These are phyloP conservation scores for Mangifera indica DNA, from an alignment of 345 rosid species.

Conservation along the genomic window DNA sequence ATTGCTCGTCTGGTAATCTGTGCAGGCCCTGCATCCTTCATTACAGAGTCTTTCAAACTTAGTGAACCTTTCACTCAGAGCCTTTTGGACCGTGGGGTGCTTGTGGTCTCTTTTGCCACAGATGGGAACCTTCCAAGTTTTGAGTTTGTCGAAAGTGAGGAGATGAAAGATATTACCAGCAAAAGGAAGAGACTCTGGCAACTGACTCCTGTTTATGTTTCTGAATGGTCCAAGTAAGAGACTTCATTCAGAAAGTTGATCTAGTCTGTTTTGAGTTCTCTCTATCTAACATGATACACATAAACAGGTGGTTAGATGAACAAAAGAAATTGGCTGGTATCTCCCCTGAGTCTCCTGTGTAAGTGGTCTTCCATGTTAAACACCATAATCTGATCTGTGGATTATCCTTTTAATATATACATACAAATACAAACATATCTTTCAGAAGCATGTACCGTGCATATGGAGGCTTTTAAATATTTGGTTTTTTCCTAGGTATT, in stretches of 20 bases:
- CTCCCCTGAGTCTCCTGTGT: conserved; percentile 88
- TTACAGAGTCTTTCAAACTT: conserved; percentile 64
- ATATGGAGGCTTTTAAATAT: neutral
- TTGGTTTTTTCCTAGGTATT: neutral
- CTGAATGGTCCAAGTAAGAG: conserved; percentile 85
- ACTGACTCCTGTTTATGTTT: conserved; percentile 52
- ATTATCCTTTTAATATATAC: neutral
- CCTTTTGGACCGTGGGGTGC: conserved; percentile 86
- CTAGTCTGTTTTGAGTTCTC: neutral
- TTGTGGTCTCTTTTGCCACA: conserved; percentile 74
- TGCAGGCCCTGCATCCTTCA: conserved; percentile 67
- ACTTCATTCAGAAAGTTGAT: conserved; percentile 8
- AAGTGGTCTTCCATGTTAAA: conserved; percentile 27
- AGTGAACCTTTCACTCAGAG: conserved; percentile 73
- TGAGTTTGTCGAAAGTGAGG: conserved; percentile 66
- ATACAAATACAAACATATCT: neutral
- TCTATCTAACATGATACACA: conserved; percentile 10
- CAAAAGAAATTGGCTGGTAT: conserved; percentile 86
- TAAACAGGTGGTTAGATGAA: conserved; percentile 74
- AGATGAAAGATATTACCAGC: conserved; percentile 44
- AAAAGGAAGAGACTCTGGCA: conserved; percentile 86
- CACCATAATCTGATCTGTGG: neutral
- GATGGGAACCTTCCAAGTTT: conserved; percentile 65
- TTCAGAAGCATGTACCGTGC: neutral
- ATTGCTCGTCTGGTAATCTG: conserved; percentile 84